These are phyloP conservation scores for Leccinum subgranulosum DNA, from an alignment of 768 basidiomycete genomes.

Conservation along the genomic window DNA sequence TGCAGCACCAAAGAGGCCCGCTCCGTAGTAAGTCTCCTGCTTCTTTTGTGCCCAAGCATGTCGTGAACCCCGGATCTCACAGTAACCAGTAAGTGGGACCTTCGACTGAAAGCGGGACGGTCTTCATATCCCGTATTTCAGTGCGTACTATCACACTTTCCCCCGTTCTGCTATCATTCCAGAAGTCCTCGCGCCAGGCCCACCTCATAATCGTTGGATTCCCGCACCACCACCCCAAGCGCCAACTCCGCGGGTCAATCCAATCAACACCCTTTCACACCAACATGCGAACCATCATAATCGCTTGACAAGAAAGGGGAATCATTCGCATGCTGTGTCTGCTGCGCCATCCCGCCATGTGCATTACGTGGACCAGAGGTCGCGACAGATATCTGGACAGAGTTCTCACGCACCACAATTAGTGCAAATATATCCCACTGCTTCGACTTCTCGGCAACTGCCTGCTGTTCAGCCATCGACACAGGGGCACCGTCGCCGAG, in stretches of 20 bases:
- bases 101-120: constrained; percentile 3
- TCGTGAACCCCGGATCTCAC: constrained; percentile 1
- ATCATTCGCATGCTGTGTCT: constrained; percentile 12
- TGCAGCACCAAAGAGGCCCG: constrained; percentile 13
- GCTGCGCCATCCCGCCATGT: constrained; percentile 22
- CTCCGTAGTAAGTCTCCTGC: constrained; percentile 20
- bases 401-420: background rate
- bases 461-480: constrained; percentile 5
- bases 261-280: constrained; percentile 1
- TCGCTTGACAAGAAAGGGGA: background rate
- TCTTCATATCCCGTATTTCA: constrained; percentile 16
- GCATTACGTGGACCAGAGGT: constrained; percentile 22
- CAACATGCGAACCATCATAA: constrained; percentile 2
- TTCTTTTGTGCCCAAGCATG: background rate
- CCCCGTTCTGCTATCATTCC: constrained; percentile 19
- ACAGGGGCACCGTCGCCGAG: constrained; percentile 19
- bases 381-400: constrained; percentile 10
- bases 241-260: constrained; percentile 6
- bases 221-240: background rate
- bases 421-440: background rate
- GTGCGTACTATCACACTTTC: constrained; percentile 26
- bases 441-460: constrained; percentile 1
- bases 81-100: constrained; percentile 27
- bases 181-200: background rate
- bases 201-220: background rate